phyloP scores from a whole-genome alignment of 345 rosid genomes.

The Syzygium aqueum region DNA sequence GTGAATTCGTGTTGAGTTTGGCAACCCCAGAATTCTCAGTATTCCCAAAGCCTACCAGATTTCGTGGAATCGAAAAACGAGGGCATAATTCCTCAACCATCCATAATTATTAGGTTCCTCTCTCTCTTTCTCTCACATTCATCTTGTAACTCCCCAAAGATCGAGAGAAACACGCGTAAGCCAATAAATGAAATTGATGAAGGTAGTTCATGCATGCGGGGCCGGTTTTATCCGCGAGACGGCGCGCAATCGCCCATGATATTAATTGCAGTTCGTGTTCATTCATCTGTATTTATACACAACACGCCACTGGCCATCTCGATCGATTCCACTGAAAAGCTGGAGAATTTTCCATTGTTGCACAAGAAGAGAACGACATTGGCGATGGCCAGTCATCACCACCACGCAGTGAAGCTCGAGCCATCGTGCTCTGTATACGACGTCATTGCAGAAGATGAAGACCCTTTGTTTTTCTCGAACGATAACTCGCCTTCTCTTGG shows the following conservation, averaged over 20 bases:
- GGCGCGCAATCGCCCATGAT: slow-evolving; percentile 10
- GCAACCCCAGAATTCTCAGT: not conserved
- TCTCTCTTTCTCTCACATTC: not conserved
- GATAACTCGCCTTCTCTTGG: not conserved
- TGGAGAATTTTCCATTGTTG: not conserved
- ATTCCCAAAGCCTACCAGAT: not conserved
- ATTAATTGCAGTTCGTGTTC: not conserved
- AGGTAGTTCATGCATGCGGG: slow-evolving; percentile 7
- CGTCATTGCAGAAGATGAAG: not conserved
- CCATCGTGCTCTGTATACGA: not conserved
- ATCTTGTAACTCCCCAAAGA: slow-evolving; percentile 19
- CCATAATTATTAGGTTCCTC: not conserved
- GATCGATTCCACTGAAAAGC: not conserved
- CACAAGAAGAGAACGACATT: not conserved
- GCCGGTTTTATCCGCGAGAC: slow-evolving; percentile 12
- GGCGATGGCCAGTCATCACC: not conserved
- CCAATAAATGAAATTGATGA: slow-evolving; percentile 2
- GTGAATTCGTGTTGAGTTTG: not conserved
- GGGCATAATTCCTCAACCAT: not conserved
- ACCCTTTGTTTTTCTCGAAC: not conserved
- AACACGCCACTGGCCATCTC: not conserved
- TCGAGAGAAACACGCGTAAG: not conserved
- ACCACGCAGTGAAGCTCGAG: not conserved
- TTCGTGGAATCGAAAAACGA: not conserved
- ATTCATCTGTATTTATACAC: not conserved